phyloP scores from a whole-genome alignment of 176 grass and related monocot species.

The Hsuehochloa calcarea region DNA sequence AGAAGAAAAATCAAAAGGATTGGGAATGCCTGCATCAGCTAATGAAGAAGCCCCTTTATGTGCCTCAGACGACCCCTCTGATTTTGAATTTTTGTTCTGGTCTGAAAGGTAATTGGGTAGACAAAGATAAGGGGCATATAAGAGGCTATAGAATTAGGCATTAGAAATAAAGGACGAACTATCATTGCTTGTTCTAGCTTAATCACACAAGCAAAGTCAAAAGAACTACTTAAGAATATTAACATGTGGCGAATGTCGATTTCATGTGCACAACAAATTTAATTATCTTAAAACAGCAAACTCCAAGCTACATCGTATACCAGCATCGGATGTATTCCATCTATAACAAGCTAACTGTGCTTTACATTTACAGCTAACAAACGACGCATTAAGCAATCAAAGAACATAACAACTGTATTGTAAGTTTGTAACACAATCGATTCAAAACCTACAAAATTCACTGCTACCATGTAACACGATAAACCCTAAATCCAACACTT shows the following conservation, averaged over 20 bases:
- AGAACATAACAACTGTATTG: not conserved
- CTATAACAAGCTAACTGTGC: not conserved
- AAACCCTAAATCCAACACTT: not conserved
- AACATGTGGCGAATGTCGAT: not conserved
- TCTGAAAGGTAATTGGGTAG: conserved; percentile 31
- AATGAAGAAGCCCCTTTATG: conserved; percentile 21
- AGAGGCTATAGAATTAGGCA: conserved; percentile 4
- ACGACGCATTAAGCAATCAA: not conserved
- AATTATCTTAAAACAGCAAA: not conserved
- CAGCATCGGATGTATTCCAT: not conserved
- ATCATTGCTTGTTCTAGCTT: not conserved
- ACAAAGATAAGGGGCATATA: not conserved
- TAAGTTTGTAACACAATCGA: not conserved
- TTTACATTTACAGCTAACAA: not conserved
- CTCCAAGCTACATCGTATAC: not conserved
- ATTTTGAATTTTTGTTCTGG: conserved; percentile 55
- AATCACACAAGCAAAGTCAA: not conserved
- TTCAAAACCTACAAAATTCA: not conserved
- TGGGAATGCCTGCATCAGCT: conserved; percentile 34
- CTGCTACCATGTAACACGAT: not conserved
- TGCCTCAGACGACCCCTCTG: conserved; percentile 57
- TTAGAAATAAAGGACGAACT: not conserved
- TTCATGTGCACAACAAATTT: not conserved
- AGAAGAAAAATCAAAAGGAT: conserved; percentile 74
- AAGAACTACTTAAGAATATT: not conserved